Conservation (phyloP, 306 rosid species). For the Medicago truncatula region DNA sequence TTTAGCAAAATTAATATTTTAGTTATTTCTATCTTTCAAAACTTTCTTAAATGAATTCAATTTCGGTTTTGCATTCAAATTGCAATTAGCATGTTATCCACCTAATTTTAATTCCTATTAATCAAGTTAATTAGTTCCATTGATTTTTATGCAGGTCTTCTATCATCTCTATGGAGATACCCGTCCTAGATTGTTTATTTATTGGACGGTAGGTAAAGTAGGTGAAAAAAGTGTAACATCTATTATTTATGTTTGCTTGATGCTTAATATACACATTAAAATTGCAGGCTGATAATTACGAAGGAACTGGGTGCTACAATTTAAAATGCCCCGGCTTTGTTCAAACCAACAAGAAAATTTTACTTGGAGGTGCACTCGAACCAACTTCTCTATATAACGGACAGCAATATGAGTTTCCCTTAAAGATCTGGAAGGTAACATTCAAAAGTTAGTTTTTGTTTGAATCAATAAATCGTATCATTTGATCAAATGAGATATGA, state of each 20-base stretch:
- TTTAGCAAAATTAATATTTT: too few relatives aligned
- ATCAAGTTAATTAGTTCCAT: too few relatives aligned
- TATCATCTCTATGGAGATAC: constrained; percentile 89
- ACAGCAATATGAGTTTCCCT: neutral
- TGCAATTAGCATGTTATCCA: too few relatives aligned
- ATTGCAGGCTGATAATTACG: constrained; percentile 83
- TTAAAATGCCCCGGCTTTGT: constrained; percentile 86
- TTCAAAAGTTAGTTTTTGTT: too few relatives aligned
- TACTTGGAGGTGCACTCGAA: constrained; percentile 87
- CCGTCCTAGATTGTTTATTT: constrained; percentile 85
- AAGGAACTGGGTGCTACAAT: constrained; percentile 94
- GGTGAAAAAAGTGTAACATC: neutral
- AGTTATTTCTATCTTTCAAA: too few relatives aligned
- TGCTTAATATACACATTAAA: neutral
- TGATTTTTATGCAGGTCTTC: constrained; percentile 66
- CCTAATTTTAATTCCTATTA: too few relatives aligned
- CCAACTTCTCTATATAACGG: constrained; percentile 45
- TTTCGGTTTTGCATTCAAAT: too few relatives aligned
- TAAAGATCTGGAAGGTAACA: neutral
- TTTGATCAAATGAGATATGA: too few relatives aligned
- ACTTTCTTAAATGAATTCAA: too few relatives aligned
- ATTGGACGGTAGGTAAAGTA: constrained; percentile 79
- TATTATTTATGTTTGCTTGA: constrained; percentile 23
- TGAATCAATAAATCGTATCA: too few relatives aligned
- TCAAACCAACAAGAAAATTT: constrained; percentile 81